Base-by-base conservation (phyloP, 2,329 filamentous ascomycete genomes). In the Pezicula carpinea region DNA sequence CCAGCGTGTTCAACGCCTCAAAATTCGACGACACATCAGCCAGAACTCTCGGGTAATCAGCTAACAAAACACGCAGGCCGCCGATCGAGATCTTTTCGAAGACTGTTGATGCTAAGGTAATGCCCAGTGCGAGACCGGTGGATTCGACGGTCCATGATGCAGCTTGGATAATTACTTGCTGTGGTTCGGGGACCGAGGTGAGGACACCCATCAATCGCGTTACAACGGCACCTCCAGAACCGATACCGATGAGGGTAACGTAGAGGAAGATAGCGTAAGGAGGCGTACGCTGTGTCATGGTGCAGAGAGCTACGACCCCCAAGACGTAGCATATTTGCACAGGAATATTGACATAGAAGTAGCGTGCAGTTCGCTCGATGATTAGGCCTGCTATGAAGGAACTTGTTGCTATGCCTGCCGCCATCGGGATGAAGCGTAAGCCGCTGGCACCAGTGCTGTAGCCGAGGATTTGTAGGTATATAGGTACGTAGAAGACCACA, bases 101-200 rank as follows among this genome's bases (percentile, higher is more conserved):
- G n/a, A 49, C 47, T 5, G 46, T 26, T 15, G 39, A 43, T 13
- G 52, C 42, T 19, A 51, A 13, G 0, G 79, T 81, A 3, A 80
- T 81, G 39, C 78, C 77, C 50, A 87, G 67, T 15, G 82, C 83
- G 44, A 89, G 72, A 8, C 86, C 87, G 1, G 90, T 72, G 2
- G 82, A 83, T 34, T 87, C 80, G 71, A 91, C 90, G 15, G 90
- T 77, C 64, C 90, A 91, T 14, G 80, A 85, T 62, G 85, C 89
- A 8, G 87, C 85, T 17, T 87, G 85, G 3, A 82, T 83, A 1
- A 90, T 77, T 2, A 87, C 85, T 50, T 85, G 82, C 53, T 91
- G 85, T 41, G 80, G 73, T 5, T 72, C 69, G 1, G 76, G 68
- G 0, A 83, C 77, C 57, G 89, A 87, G 23, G 85, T 79, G 51